phyloP scores from a whole-genome alignment of 2,329 filamentous ascomycete species.

The Colletotrichum lindemuthianum region DNA sequence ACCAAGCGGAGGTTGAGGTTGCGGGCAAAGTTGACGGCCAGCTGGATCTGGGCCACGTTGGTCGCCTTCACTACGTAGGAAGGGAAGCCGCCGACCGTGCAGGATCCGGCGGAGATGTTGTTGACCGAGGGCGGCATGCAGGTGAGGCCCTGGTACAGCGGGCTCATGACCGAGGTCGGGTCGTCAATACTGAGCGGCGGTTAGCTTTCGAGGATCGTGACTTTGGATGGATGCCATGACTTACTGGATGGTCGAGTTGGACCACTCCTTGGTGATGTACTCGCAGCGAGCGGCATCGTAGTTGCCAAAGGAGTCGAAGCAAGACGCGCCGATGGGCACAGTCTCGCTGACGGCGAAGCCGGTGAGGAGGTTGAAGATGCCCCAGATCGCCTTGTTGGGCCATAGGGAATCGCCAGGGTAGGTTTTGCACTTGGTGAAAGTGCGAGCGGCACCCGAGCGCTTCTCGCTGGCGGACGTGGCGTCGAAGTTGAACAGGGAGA shows the following conservation, averaged over 20 bases:
- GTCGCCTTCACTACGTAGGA: constrained; percentile 53
- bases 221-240: background rate
- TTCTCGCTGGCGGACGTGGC: constrained; percentile 12
- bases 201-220: background rate
- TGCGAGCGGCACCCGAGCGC: constrained; percentile 12
- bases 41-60: constrained; percentile 55
- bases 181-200: constrained; percentile 42
- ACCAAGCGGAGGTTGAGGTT: constrained; percentile 59
- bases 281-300: constrained; percentile 42
- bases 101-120: constrained; percentile 38
- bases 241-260: constrained; percentile 39
- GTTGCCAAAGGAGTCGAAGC: constrained; percentile 40
- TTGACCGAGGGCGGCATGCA: constrained; percentile 42
- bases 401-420: constrained; percentile 44
- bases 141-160: constrained; percentile 51
- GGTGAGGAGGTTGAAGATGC: constrained; percentile 45
- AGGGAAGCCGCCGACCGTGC: constrained; percentile 53
- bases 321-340: constrained; percentile 45
- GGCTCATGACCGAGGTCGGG: constrained; percentile 53
- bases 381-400: constrained; percentile 42
- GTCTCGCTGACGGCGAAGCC: constrained; percentile 46
- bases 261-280: constrained; percentile 42
- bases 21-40: constrained; percentile 58
- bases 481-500: constrained; percentile 43
- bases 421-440: constrained; percentile 47